Evolutionary conservation across 2,329 filamentous ascomycete genomes (phyloP).

Genomic region (Botrytis sinoallii): DNA sequence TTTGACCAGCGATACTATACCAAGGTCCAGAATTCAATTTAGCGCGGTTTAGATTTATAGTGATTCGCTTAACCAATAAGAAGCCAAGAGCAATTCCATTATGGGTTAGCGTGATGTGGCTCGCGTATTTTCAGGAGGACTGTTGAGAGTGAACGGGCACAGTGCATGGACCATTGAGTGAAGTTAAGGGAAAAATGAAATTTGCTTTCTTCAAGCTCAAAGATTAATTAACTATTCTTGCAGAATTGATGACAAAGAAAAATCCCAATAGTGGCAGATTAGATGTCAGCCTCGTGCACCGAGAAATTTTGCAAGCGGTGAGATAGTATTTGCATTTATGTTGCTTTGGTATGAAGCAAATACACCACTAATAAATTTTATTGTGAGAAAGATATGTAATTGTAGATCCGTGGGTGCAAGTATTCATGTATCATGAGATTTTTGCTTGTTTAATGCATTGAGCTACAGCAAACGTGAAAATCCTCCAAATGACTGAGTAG

Average conservation of each 20-base stretch:
- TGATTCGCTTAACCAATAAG: neutral
- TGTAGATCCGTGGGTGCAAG: neutral
- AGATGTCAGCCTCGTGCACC: too few relatives aligned
- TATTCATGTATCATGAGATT: neutral
- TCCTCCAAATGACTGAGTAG: neutral
- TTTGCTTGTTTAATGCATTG: neutral
- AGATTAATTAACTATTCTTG: neutral
- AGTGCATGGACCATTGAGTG: neutral
- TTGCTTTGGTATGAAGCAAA: neutral
- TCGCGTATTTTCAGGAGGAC: slow-evolving; percentile 13
- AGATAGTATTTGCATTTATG: neutral
- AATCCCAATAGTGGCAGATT: neutral
- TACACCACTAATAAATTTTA: neutral
- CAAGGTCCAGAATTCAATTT: neutral
- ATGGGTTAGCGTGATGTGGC: neutral
- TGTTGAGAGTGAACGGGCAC: neutral
- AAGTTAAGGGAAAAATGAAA: neutral
- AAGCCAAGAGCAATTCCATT: neutral
- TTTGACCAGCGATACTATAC: neutral
- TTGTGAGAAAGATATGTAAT: rapidly evolving
- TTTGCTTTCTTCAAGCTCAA: neutral
- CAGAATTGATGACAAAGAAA: rapidly evolving
- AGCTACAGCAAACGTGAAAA: neutral
- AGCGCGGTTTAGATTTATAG: neutral
- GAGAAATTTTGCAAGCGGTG: neutral